These are phyloP conservation scores for Wilcoxina mikolae DNA, from an alignment of 495 filamentous ascomycete species.

Conservation along the genomic window DNA sequence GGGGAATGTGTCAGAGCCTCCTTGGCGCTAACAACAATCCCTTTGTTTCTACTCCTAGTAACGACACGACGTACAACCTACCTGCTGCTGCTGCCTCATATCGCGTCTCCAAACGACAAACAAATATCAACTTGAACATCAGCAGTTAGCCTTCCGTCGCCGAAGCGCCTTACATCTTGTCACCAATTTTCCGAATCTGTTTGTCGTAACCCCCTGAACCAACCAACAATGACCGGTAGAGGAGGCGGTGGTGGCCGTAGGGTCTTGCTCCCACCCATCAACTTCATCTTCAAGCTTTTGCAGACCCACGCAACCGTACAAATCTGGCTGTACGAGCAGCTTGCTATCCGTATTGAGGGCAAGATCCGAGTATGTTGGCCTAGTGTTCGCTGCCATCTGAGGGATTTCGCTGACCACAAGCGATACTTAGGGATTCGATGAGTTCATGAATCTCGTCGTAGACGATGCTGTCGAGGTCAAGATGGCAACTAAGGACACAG, in stretches of 20 bases:
- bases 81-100: no score
- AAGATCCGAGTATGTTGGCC: slow-evolving; percentile 64
- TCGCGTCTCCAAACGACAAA: no score
- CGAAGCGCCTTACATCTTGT: no score
- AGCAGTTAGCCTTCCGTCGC: no score
- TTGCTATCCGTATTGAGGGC: slow-evolving; percentile 82
- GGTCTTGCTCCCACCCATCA: slow-evolving; percentile 90
- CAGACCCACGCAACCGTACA: slow-evolving; percentile 76
- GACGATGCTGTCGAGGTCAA: slow-evolving; percentile 92
- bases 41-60: background rate
- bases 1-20: no score
- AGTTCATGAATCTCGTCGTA: slow-evolving; percentile 98
- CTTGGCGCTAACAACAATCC: no score
- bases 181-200: no score
- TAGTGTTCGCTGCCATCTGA: background rate
- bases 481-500: slow-evolving; percentile 62
- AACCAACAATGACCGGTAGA: slow-evolving; percentile 57
- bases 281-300: slow-evolving; percentile 95
- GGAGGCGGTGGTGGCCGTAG: slow-evolving; percentile 65
- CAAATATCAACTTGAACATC: no score
- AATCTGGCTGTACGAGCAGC: slow-evolving; percentile 94
- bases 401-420: background rate
- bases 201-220: no score
- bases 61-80: no score
- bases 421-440: slow-evolving; percentile 65